Conservation (phyloP, 2,329 filamentous ascomycete species). For the Penicillium sp. region DNA sequence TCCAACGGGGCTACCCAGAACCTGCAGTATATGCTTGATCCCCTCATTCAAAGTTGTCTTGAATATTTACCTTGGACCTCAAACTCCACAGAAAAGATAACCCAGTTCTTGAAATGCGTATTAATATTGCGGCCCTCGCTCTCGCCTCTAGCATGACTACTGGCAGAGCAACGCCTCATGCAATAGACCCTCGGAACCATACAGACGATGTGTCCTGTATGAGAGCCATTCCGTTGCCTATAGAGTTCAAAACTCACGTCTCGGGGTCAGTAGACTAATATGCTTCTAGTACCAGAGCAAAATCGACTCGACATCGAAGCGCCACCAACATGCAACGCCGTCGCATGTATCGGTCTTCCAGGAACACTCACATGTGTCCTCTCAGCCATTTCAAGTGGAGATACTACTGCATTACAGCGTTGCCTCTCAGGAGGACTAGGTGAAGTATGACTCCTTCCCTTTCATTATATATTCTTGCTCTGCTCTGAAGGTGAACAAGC, state of each 20-base stretch:
- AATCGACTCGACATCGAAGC: conserved; percentile 12
- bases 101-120: conserved; percentile 10
- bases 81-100: background rate
- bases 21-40: background rate
- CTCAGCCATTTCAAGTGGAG: conserved; percentile 15
- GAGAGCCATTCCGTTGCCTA: background rate
- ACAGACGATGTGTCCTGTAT: background rate
- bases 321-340: conserved; percentile 18
- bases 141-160: conserved; percentile 7
- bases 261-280: background rate
- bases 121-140: conserved; percentile 7
- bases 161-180: background rate
- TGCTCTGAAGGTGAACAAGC: background rate
- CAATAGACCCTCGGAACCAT: background rate
- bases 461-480: background rate
- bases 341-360: conserved; percentile 18
- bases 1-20: background rate
- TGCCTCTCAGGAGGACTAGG: conserved; percentile 15
- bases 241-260: background rate
- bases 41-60: background rate
- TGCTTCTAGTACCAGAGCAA: conserved; percentile 12
- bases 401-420: conserved; percentile 15
- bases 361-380: conserved; percentile 18
- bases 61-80: background rate
- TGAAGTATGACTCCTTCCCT: conserved; percentile 9